Conservation (phyloP, 106 monocot species). For the Dactylorhiza incarnata region DNA sequence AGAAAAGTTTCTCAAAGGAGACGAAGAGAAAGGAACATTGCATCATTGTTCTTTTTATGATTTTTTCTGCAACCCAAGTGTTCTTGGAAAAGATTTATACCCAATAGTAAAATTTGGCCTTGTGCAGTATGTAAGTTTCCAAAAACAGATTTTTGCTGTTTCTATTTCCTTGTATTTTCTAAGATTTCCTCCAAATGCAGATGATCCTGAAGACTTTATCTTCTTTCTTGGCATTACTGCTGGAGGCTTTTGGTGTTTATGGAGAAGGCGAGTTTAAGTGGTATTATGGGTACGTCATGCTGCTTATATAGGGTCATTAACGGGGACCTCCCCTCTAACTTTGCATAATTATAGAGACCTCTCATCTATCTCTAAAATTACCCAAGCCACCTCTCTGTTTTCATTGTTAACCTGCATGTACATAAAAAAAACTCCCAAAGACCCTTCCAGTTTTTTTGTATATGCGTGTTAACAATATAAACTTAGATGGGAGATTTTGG, state of each 20-base stretch:
- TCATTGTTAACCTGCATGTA: no score
- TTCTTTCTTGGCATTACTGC: constrained; percentile 62
- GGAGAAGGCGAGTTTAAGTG: constrained; percentile 87
- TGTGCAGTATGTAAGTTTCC: constrained; percentile 67
- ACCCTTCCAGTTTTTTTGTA: not conserved
- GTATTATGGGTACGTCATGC: constrained; percentile 66
- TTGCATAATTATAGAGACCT: no score
- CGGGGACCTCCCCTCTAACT: no score
- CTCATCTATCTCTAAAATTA: no score
- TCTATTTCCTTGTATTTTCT: not conserved
- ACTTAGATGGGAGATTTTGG: no score
- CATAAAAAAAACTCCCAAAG: no score
- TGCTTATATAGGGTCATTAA: not conserved
- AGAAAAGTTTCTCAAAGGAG: constrained; percentile 39
- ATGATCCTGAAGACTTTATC: constrained; percentile 84
- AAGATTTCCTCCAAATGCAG: constrained; percentile 21
- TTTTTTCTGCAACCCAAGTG: constrained; percentile 53
- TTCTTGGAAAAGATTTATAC: constrained; percentile 58
- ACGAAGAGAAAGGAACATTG: constrained; percentile 19
- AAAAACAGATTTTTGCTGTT: not conserved
- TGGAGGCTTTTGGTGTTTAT: constrained; percentile 76
- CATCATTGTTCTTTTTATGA: constrained; percentile 19
- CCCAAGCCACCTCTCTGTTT: no score
- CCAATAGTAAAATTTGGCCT: constrained; percentile 62
- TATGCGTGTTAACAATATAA: not conserved